Base-by-base conservation (phyloP, 78 protist species). In the slime mould (Dictyostelium discoideum) region DNA sequence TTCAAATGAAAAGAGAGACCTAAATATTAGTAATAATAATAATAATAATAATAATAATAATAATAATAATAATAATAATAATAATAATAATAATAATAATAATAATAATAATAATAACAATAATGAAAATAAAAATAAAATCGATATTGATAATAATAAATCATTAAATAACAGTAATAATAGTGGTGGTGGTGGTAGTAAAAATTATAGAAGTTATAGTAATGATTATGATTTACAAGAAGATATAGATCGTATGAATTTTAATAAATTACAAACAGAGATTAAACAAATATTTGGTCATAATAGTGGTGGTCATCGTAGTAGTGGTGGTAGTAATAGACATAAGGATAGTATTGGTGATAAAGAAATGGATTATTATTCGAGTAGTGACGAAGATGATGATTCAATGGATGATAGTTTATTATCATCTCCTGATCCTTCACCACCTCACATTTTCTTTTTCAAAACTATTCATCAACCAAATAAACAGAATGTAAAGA, bases 391-490 rank as follows among this genome's bases (percentile, higher is more conserved):
- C 57, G 84, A 48, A 37, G 85, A 50, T 74, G 84, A 44, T 54
- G 81, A 74, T 74, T 26, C 40, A 16, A 37, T 37, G 42, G 81
- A 74, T 74, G 81, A 74, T 18, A 74, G 81, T 74, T 63, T 44
- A 29, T 86, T 80, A 48, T 80, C 92, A 6, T 86, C 92, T 46
- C 92, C 92, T 10, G 83, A 72, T 50, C 84, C 92, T 2, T 86
- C 92, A 37, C 92, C 92, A 18, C 92, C 92, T 10, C 92, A 76
- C 20, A 18, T 39, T n/a, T n/a, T 85, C 83, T 86, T 86, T 76
- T 86, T 86, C 92, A 72, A 76, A 86, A 86, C 92, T 26, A 86
- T 86, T 37, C 92, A 86, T 76, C 77, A 73, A 48, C 50, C 92
- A 18, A 37, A 78, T 60, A 60, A 60, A 60, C 69, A 60, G 3